A percentile compares a stretch with the other conserved stretches of the same genome.
phyloP scores from a whole-genome alignment of 1,284 basidiomycete genomes.

The Ceratobasidium sp. region DNA sequence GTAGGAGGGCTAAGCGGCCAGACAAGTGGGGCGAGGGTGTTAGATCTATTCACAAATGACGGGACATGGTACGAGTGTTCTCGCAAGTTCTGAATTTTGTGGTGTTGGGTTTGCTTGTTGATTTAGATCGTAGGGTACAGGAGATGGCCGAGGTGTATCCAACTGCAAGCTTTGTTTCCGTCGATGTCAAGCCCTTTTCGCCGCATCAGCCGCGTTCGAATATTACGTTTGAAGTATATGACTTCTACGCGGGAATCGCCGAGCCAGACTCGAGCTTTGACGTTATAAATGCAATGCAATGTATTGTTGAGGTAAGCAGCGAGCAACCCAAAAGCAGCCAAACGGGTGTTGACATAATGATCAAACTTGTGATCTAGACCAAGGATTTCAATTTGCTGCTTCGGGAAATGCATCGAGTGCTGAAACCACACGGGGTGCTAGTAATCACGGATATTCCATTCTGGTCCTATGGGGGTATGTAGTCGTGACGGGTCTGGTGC shows the following conservation, averaged over 20 bases:
- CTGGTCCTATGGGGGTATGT: constrained; percentile 5
- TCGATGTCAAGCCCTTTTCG: constrained; percentile 25
- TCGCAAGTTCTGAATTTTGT: neutral
- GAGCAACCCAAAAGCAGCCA: too few relatives aligned
- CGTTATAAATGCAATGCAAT: neutral
- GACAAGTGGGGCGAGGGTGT: neutral
- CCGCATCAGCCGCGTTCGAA: neutral
- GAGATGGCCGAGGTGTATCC: constrained; percentile 27
- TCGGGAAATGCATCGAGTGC: constrained; percentile 26
- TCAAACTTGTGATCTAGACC: neutral
- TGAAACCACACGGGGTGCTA: constrained; percentile 27
- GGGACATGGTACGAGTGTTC: constrained; percentile 13
- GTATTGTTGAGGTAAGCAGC: too few relatives aligned
- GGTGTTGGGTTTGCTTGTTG: too few relatives aligned
- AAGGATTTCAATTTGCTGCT: constrained; percentile 26
- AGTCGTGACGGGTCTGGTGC: too few relatives aligned
- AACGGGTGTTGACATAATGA: too few relatives aligned
- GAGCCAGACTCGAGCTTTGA: constrained; percentile 35
- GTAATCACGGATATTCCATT: constrained; percentile 22
- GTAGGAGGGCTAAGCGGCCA: neutral
- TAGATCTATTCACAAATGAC: constrained; percentile 14
- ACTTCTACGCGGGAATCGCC: constrained; percentile 24
- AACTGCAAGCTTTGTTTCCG: constrained; percentile 4
- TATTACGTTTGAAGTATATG: constrained; percentile 25
- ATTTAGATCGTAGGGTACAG: constrained; percentile 1